Conservation (phyloP, 2,329 filamentous ascomycete genomes). For the Aspergillus ustus region DNA sequence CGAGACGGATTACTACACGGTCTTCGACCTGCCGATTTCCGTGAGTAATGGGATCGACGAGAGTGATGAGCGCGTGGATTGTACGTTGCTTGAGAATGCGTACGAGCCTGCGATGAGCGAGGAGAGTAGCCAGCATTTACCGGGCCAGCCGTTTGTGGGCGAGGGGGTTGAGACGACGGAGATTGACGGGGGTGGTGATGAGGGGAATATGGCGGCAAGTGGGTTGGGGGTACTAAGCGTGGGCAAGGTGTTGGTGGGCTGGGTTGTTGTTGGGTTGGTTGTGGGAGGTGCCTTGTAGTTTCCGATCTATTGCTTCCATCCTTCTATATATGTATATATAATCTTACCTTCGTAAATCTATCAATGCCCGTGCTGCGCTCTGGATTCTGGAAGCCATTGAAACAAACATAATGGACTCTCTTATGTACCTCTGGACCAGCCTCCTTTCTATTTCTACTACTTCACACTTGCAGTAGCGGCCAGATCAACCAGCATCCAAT, state of each 20-base stretch:
- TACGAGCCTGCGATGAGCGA: slow-evolving; percentile 20
- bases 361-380: too few relatives aligned
- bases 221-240: background rate
- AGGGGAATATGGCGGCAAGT: background rate
- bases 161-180: background rate
- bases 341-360: too few relatives aligned
- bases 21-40: slow-evolving; percentile 71
- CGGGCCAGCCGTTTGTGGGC: slow-evolving; percentile 30
- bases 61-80: slow-evolving; percentile 29
- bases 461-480: too few relatives aligned
- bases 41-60: slow-evolving; percentile 67
- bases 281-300: background rate
- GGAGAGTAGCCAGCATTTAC: slow-evolving; percentile 28
- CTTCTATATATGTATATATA: background rate
- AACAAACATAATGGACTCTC: too few relatives aligned
- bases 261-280: slow-evolving; percentile 14
- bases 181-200: background rate
- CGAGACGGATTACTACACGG: slow-evolving; percentile 66
- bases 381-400: too few relatives aligned
- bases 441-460: too few relatives aligned
- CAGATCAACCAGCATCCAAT: too few relatives aligned
- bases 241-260: background rate
- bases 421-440: too few relatives aligned
- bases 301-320: background rate
- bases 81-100: slow-evolving; percentile 31